phyloP scores from a whole-genome alignment of 2,329 filamentous ascomycete genomes.

The Teratosphaeria epicoccoides region DNA sequence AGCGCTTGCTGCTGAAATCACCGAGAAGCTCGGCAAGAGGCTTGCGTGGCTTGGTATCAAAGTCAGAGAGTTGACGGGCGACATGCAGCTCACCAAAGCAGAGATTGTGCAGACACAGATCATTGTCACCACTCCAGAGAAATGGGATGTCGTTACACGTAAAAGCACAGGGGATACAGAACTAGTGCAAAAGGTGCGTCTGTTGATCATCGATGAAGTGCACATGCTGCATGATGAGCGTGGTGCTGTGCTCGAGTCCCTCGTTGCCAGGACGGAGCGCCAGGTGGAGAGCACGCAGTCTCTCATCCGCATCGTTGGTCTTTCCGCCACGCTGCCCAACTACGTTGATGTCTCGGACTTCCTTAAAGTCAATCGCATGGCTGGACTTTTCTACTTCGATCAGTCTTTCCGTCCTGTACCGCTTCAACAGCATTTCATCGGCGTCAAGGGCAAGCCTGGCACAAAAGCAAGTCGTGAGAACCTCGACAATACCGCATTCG shows the following conservation, averaged over 20 bases:
- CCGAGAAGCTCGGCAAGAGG: constrained; percentile 82
- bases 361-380: constrained; percentile 84
- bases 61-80: constrained; percentile 87
- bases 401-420: constrained; percentile 91
- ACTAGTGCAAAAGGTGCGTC: constrained; percentile 88
- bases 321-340: constrained; percentile 93
- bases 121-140: constrained; percentile 96
- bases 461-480: constrained; percentile 77
- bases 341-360: constrained; percentile 96
- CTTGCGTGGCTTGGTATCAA: constrained; percentile 88
- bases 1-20: constrained; percentile 89
- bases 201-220: constrained; percentile 96
- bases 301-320: constrained; percentile 86
- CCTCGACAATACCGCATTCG: constrained; percentile 74
- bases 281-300: constrained; percentile 98
- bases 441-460: constrained; percentile 83
- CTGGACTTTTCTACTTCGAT: constrained; percentile 94
- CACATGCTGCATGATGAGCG: constrained; percentile 99
- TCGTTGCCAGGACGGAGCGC: constrained; percentile 87
- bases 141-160: constrained; percentile 96
- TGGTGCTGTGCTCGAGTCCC: constrained; percentile 87
- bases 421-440: constrained; percentile 92
- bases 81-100: constrained; percentile 96
- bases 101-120: constrained; percentile 96
- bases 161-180: constrained; percentile 97